Percentiles rank a stretch among this genome's conserved stretches.
These are phyloP conservation scores for Alternaria brassicicola DNA, from an alignment of 2,329 filamentous ascomycete species.

Conservation along the genomic window DNA sequence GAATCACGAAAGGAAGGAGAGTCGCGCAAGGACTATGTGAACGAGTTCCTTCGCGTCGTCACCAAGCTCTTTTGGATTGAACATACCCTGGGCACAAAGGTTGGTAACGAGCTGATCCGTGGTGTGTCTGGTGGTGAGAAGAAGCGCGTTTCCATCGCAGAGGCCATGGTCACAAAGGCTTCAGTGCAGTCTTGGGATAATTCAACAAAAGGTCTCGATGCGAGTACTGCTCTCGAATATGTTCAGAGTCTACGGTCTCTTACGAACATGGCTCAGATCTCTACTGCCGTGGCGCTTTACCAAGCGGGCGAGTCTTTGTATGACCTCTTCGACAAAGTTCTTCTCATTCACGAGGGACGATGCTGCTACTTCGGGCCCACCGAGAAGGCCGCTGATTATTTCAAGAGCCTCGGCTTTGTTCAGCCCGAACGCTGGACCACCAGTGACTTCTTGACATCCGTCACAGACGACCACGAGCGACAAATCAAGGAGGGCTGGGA, in stretches of 20 bases:
- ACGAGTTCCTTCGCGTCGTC: slow-evolving; percentile 69
- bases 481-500: slow-evolving; percentile 63
- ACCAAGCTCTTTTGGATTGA: slow-evolving; percentile 75
- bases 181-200: slow-evolving; percentile 59
- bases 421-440: slow-evolving; percentile 71
- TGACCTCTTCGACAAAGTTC: slow-evolving; percentile 49
- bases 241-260: slow-evolving; percentile 69
- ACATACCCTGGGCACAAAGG: slow-evolving; percentile 74
- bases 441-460: slow-evolving; percentile 74
- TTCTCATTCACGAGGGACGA: slow-evolving; percentile 50
- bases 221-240: slow-evolving; percentile 75
- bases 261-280: slow-evolving; percentile 67
- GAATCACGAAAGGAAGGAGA: slow-evolving; percentile 66
- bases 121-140: slow-evolving; percentile 61
- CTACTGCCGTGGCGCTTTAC: slow-evolving; percentile 72
- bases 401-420: slow-evolving; percentile 69
- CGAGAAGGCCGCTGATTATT: slow-evolving; percentile 67
- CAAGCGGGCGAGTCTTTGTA: slow-evolving; percentile 62
- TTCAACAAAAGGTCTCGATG: slow-evolving; percentile 74
- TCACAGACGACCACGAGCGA: slow-evolving; percentile 67
- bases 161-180: slow-evolving; percentile 54
- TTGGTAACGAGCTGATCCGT: slow-evolving; percentile 75
- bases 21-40: slow-evolving; percentile 63
- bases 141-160: slow-evolving; percentile 57
- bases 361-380: slow-evolving; percentile 67